Conservation (phyloP, 371 early-diverging fungal species). For the Mortierella sp. region DNA sequence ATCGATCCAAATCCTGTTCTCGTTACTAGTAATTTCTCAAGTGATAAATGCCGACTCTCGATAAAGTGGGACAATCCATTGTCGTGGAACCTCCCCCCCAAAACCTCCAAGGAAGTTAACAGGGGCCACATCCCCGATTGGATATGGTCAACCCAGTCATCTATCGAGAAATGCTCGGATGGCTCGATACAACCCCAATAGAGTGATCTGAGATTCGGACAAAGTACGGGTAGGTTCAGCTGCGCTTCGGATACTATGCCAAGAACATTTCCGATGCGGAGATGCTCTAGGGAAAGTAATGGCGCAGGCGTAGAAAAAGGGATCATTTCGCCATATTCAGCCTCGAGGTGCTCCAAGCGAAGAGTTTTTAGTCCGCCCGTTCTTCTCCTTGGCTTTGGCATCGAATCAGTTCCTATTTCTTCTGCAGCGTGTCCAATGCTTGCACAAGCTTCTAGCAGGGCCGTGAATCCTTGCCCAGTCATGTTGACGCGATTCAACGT, state of each 20-base stretch:
- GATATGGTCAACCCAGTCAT: not conserved
- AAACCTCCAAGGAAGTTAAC: not conserved
- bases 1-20: conserved; percentile 1
- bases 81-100: not conserved
- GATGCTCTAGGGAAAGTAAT: not conserved
- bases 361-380: too few species aligned
- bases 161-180: not conserved
- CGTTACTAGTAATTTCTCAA: not conserved
- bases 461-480: too few species aligned
- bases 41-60: not conserved
- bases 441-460: too few species aligned
- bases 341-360: too few species aligned
- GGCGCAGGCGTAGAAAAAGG: not conserved
- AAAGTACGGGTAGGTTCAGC: not conserved
- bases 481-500: too few species aligned
- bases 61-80: not conserved
- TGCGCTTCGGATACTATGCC: too few species aligned
- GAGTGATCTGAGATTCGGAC: not conserved
- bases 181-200: not conserved
- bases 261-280: not conserved
- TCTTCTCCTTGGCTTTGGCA: too few species aligned
- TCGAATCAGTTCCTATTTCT: too few species aligned
- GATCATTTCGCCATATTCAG: too few species aligned
- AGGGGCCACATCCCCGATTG: not conserved
- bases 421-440: too few species aligned